Percentiles rank a stretch among this genome's conserved stretches.
Evolutionary conservation across 2,329 filamentous ascomycete species (phyloP).

Genomic region (Xylariales sp.): DNA sequence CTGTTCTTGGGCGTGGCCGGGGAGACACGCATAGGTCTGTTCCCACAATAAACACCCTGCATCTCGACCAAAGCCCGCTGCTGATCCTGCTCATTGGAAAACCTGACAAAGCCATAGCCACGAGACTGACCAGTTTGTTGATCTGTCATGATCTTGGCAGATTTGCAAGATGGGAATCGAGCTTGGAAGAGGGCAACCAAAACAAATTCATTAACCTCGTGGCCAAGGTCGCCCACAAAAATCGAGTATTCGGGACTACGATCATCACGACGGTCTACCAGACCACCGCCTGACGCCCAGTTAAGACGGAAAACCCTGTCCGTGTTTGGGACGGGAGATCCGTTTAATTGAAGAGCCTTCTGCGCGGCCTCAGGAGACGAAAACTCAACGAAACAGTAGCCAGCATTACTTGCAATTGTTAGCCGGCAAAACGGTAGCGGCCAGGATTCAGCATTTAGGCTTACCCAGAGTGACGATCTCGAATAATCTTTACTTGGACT

Average conservation of each 20-base stretch:
- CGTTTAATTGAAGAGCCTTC: constrained; percentile 89
- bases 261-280: constrained; percentile 93
- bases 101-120: constrained; percentile 96
- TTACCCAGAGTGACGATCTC: constrained; percentile 96
- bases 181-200: constrained; percentile 95
- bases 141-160: constrained; percentile 99
- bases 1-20: constrained; percentile 96
- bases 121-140: constrained; percentile 96
- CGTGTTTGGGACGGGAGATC: constrained; percentile 86
- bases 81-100: constrained; percentile 92
- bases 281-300: constrained; percentile 95
- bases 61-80: constrained; percentile 95
- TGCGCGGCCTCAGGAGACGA: constrained; percentile 74
- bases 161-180: constrained; percentile 96
- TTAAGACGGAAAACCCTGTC: constrained; percentile 97
- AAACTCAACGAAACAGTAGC: constrained; percentile 99
- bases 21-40: constrained; percentile 96
- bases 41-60: constrained; percentile 99
- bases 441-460: constrained; percentile 11
- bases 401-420: constrained; percentile 68
- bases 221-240: constrained; percentile 95
- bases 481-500: constrained; percentile 99
- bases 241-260: constrained; percentile 95
- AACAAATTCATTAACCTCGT: constrained; percentile 98
- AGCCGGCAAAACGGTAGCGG: constrained; percentile 7